Evolutionary conservation across 257 asterid genomes (phyloP).

Genomic region (Gentiana straminea): DNA sequence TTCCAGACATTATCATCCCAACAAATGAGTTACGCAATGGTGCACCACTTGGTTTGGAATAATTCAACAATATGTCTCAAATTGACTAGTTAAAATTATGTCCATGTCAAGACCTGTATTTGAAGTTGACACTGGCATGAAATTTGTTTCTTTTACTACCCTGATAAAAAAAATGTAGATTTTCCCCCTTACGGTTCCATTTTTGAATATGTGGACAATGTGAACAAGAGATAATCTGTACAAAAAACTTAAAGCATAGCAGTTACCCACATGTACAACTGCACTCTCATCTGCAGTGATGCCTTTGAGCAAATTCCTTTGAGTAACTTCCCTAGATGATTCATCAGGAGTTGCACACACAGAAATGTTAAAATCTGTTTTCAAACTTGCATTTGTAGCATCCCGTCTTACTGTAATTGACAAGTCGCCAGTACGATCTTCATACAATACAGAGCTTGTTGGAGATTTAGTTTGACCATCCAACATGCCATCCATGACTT

Average conservation of each 20-base stretch:
- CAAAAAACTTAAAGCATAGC: slow-evolving; percentile 2
- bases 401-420: slow-evolving; percentile 60
- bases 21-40: too few species aligned
- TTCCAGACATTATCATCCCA: too few species aligned
- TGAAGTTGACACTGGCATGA: too few species aligned
- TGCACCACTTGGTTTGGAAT: too few species aligned
- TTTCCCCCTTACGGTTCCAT: too few species aligned
- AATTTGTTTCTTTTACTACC: too few species aligned
- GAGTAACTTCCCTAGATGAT: slow-evolving; percentile 50
- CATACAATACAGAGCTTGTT: slow-evolving; percentile 53
- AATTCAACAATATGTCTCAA: too few species aligned
- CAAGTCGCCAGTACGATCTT: slow-evolving; percentile 63
- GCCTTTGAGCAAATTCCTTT: slow-evolving; percentile 79
- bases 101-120: too few species aligned
- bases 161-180: too few species aligned
- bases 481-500: slow-evolving; percentile 38
- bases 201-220: too few species aligned
- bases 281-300: slow-evolving; percentile 94
- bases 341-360: slow-evolving; percentile 27
- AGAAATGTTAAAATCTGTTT: slow-evolving; percentile 39
- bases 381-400: slow-evolving; percentile 46
- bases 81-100: too few species aligned
- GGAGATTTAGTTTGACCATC: slow-evolving; percentile 23
- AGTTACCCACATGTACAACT: slow-evolving; percentile 67
- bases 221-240: too few species aligned